A percentile compares a stretch with the other conserved stretches of the same genome.
Evolutionary conservation across 495 filamentous ascomycete genomes (phyloP).

Genomic region (Wilcoxina mikolae): DNA sequence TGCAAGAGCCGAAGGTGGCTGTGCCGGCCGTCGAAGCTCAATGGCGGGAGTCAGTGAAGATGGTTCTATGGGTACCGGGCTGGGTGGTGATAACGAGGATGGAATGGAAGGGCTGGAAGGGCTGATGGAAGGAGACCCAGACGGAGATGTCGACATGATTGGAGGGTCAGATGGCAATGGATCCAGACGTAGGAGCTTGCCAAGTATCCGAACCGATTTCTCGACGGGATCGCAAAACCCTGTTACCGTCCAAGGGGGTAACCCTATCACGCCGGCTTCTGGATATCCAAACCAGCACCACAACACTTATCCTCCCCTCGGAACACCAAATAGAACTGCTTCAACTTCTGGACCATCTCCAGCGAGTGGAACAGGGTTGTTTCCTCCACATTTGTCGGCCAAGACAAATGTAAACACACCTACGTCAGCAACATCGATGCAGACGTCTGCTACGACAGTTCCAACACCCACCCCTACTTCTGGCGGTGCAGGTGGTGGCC

Average conservation of each 20-base stretch:
- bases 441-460: not conserved
- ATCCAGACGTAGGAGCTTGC: constrained; percentile 18
- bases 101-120: constrained; percentile 26
- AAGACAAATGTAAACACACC: not conserved
- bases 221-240: not conserved
- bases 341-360: constrained; percentile 21
- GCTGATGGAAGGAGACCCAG: constrained; percentile 20
- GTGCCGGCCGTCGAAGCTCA: constrained; percentile 75
- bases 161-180: constrained; percentile 11
- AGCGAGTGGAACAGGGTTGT: constrained; percentile 8
- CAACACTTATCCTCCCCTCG: constrained; percentile 21
- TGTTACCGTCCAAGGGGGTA: constrained; percentile 7
- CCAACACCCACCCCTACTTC: constrained; percentile 7
- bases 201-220: constrained; percentile 25
- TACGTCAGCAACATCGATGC: not conserved
- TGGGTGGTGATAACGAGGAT: constrained; percentile 22
- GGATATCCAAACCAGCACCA: constrained; percentile 14
- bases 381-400: constrained; percentile 8
- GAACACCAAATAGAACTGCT: constrained; percentile 14
- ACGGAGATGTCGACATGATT: constrained; percentile 26
- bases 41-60: constrained; percentile 73
- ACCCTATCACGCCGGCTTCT: constrained; percentile 19
- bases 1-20: constrained; percentile 90
- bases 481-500: constrained; percentile 8
- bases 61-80: constrained; percentile 30